Evolutionary conservation across 768 basidiomycete species (phyloP).

Genomic region (Hortiboletus flavorubellus): DNA sequence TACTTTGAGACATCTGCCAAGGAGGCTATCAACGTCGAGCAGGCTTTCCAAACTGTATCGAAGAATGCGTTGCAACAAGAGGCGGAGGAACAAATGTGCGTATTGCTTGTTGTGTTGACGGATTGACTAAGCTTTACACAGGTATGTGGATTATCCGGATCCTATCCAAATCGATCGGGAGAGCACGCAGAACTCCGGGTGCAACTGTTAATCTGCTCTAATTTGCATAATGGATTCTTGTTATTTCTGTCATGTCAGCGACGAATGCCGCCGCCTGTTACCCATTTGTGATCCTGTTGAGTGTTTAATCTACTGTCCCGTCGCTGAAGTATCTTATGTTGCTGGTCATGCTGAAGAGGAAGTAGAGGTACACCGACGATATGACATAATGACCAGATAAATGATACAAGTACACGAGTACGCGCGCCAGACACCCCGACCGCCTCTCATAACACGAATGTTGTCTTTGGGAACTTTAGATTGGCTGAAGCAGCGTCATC

Average conservation of each 20-base stretch:
- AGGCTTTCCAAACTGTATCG: conserved; percentile 99
- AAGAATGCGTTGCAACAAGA: conserved; percentile 99
- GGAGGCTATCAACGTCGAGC: conserved; percentile 99
- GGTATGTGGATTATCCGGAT: conserved; percentile 98
- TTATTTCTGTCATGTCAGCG: conserved; percentile 24
- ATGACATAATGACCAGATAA: conserved; percentile 17
- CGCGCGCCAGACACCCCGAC: conserved; percentile 2
- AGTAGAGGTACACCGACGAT: conserved; percentile 11
- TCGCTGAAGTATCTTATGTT: conserved; percentile 25
- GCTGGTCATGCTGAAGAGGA: conserved; percentile 11
- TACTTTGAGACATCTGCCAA: conserved; percentile 99
- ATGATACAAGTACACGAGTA: conserved; percentile 27
- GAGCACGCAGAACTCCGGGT: conserved; percentile 85
- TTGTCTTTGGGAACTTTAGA: conserved; percentile 52
- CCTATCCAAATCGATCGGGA: conserved; percentile 96
- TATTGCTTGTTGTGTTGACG: conserved; percentile 15
- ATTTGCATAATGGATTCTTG: conserved; percentile 21
- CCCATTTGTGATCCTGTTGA: conserved; percentile 31
- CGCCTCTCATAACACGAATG: conserved; percentile 49
- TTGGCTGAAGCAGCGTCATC: conserved; percentile 78
- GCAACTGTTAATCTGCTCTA: conserved; percentile 67
- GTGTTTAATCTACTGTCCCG: conserved; percentile 33
- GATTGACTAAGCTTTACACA: conserved; percentile 34
- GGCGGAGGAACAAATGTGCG: conserved; percentile 91
- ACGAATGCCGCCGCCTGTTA: conserved; percentile 28